Base-by-base conservation (phyloP, 2,329 filamentous ascomycete species). In the Cadophora sp. region DNA sequence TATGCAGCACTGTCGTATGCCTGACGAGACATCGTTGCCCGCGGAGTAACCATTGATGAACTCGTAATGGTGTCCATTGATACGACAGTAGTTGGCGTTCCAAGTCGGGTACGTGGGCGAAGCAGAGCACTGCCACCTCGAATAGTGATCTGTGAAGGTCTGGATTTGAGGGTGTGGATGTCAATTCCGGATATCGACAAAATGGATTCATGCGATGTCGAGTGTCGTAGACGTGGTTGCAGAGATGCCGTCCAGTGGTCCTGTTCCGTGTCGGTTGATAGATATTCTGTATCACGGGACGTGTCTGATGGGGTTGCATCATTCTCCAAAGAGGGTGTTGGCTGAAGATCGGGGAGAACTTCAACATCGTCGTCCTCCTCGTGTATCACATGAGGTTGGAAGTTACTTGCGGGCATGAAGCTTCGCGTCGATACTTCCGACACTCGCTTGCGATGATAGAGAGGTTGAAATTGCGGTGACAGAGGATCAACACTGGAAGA, bases 111-210 rank as follows among this genome's bases (percentile, higher is more conserved):
- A 64, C 83, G 82, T 39, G 81, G 79, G 51, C 80, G 76, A 63
- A 76, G 83, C 82, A 65, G 82, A 82, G 66, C 84, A 81, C 60
- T 84, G 77, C 68, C 87, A 75, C 24, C 73, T 74, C 68, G 81
- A 39, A 77, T 81, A 20, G 89, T 87, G 66, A 96, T 85, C 74
- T 96, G 92, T 41, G 91, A 92, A 0, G 93, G 92, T 4, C 91
- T 87, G 1, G 85, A 84, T 73, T 90, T 89, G 4, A 96, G 83
- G 0, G 91, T 94, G 77, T 97, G 94, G 59, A 97, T 96, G 76
- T 97, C 95, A 77, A 97, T 90, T 1, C 93, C 94, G 0, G 90
- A 88, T 1, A 97, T 85, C 0, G 94, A 97, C 72, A 97, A 86
- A 68, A 97, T 89, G 20, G 93, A 97, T 77, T 97, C 94, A 73